Conservation (phyloP, 306 rosid species). For the Prunus salicina region DNA sequence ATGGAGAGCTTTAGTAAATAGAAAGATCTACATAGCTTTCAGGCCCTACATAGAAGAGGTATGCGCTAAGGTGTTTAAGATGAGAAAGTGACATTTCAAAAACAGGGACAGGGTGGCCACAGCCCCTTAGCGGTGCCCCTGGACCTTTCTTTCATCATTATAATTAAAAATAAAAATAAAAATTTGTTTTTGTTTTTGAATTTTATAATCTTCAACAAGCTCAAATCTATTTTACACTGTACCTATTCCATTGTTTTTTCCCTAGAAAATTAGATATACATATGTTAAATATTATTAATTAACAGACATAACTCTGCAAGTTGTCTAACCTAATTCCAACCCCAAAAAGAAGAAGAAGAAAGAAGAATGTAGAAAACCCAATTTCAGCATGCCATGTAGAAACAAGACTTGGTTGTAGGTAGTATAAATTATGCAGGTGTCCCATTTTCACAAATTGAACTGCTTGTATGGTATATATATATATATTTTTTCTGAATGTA, state of each 20-base stretch:
- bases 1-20: conserved; percentile 37
- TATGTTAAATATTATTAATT: too few species aligned
- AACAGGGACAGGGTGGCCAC: conserved; percentile 77
- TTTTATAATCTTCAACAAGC: not conserved
- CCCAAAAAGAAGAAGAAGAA: too few species aligned
- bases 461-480: not conserved
- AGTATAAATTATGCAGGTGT: too few species aligned
- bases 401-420: too few species aligned
- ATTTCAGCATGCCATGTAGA: too few species aligned
- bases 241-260: not conserved
- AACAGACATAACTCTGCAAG: too few species aligned
- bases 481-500: not conserved
- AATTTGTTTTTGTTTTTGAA: not conserved
- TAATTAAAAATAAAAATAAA: not conserved
- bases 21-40: conserved; percentile 80
- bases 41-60: conserved; percentile 59
- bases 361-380: too few species aligned
- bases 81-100: conserved; percentile 70
- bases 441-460: too few species aligned
- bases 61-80: conserved; percentile 49
- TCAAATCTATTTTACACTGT: too few species aligned
- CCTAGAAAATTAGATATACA: too few species aligned
- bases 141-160: conserved; percentile 56
- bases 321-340: too few species aligned
- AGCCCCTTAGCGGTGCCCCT: conserved; percentile 73